Conservation (phyloP, 2,329 filamentous ascomycete species). For the Xylariaceae sp. region DNA sequence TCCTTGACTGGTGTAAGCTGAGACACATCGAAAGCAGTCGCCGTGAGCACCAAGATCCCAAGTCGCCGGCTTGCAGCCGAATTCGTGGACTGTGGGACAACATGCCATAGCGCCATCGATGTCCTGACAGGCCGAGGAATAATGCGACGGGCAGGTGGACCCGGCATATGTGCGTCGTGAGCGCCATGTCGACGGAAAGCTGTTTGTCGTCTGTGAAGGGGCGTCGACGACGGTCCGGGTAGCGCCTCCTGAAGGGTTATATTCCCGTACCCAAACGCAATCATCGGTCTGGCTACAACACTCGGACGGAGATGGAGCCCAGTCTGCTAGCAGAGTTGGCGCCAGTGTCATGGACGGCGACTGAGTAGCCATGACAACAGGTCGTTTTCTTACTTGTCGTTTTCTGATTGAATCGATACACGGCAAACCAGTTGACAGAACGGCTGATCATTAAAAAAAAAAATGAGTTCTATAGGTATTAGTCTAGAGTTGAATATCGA, state of each 20-base stretch:
- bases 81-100: slow-evolving; percentile 19
- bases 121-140: slow-evolving; percentile 21
- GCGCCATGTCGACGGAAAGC: slow-evolving; percentile 20
- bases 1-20: slow-evolving; percentile 2
- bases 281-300: slow-evolving; percentile 2
- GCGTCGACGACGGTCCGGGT: slow-evolving; percentile 23
- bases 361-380: not conserved
- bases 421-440: not conserved
- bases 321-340: not conserved
- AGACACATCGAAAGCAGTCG: slow-evolving; percentile 18
- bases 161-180: slow-evolving; percentile 18
- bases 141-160: slow-evolving; percentile 20
- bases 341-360: not conserved
- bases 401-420: not conserved
- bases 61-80: slow-evolving; percentile 8
- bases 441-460: no score
- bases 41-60: slow-evolving; percentile 2
- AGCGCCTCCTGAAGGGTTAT: not conserved
- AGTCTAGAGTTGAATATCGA: no score
- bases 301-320: no score
- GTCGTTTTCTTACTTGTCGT: not conserved
- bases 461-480: no score
- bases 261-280: slow-evolving; percentile 23
- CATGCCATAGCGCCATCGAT: slow-evolving; percentile 19
- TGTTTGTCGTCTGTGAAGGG: slow-evolving; percentile 22